phyloP scores from a whole-genome alignment of 2,329 filamentous ascomycete species.

The Metarhizium brunneum region DNA sequence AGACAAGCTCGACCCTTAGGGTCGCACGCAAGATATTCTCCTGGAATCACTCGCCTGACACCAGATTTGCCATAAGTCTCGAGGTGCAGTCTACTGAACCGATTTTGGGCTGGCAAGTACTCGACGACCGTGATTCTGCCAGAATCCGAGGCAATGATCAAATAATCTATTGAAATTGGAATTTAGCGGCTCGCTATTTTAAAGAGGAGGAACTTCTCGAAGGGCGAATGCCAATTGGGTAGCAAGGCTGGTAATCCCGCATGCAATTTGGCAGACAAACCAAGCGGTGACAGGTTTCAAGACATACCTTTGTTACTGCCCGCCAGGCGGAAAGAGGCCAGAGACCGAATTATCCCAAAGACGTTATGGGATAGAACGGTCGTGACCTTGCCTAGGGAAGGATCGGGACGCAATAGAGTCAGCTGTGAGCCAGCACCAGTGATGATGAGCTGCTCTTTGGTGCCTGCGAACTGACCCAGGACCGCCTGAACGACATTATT shows the following conservation, averaged over 20 bases:
- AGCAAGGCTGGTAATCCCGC: background rate
- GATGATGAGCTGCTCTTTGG: conserved; percentile 95
- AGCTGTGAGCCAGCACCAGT: conserved; percentile 87
- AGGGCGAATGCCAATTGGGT: conserved; percentile 4
- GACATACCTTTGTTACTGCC: conserved; percentile 92
- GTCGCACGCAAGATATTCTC: conserved; percentile 91
- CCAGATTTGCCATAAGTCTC: conserved; percentile 99
- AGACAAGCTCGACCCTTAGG: conserved; percentile 93
- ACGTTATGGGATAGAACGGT: conserved; percentile 86
- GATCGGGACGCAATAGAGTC: conserved; percentile 77
- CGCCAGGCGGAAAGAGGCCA: conserved; percentile 84
- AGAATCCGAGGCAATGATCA: conserved; percentile 92
- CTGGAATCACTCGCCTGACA: conserved; percentile 83
- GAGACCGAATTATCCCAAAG: conserved; percentile 86
- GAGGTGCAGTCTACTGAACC: conserved; percentile 80
- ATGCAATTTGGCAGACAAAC: conserved; percentile 10
- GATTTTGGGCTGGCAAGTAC: conserved; percentile 78
- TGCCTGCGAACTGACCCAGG: conserved; percentile 89
- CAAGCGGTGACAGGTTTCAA: conserved; percentile 10
- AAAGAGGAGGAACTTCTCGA: conserved; percentile 15
- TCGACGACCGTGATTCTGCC: conserved; percentile 91
- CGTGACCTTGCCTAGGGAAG: conserved; percentile 74
- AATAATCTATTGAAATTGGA: conserved; percentile 59
- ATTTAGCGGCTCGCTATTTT: conserved; percentile 16
- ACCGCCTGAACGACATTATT: conserved; percentile 85